Percentiles rank a stretch among this genome's conserved stretches.
These are phyloP conservation scores for Huntiella decipiens DNA, from an alignment of 2,329 filamentous ascomycete genomes.

Conservation along the genomic window DNA sequence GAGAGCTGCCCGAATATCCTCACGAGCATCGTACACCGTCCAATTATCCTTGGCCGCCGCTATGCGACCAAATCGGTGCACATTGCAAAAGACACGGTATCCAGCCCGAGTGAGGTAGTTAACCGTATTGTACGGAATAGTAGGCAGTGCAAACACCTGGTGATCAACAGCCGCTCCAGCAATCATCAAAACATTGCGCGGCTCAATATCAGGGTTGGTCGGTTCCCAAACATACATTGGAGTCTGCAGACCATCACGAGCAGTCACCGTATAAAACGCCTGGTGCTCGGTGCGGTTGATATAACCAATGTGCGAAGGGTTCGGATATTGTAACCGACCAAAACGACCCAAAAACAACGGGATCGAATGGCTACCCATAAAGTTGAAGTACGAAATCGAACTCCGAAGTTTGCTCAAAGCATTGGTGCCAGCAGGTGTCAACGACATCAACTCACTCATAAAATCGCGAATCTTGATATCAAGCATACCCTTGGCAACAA, in stretches of 20 bases:
- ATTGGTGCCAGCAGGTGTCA: slow-evolving; percentile 30
- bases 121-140: slow-evolving; percentile 42
- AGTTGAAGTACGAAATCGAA: slow-evolving; percentile 28
- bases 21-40: slow-evolving; percentile 40
- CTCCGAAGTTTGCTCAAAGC: slow-evolving; percentile 26
- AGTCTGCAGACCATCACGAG: slow-evolving; percentile 32
- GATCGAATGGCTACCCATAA: slow-evolving; percentile 35
- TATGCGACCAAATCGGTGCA: slow-evolving; percentile 37
- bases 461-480: slow-evolving; percentile 35
- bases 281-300: slow-evolving; percentile 30
- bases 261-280: slow-evolving; percentile 26
- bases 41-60: slow-evolving; percentile 30
- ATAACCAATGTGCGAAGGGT: slow-evolving; percentile 27
- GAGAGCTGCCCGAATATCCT: slow-evolving; percentile 38
- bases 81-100: slow-evolving; percentile 38
- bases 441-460: slow-evolving; percentile 32
- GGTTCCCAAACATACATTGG: slow-evolving; percentile 39
- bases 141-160: slow-evolving; percentile 42
- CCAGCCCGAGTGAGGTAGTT: slow-evolving; percentile 43
- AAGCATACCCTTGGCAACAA: slow-evolving; percentile 41
- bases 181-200: slow-evolving; percentile 38
- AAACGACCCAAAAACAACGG: slow-evolving; percentile 35
- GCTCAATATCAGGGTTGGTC: slow-evolving; percentile 19
- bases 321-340: slow-evolving; percentile 35
- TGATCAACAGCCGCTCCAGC: slow-evolving; percentile 45